Evolutionary conservation across 192 early-diverging fungal genomes (phyloP).

Genomic region (Linnemannia exigua): DNA sequence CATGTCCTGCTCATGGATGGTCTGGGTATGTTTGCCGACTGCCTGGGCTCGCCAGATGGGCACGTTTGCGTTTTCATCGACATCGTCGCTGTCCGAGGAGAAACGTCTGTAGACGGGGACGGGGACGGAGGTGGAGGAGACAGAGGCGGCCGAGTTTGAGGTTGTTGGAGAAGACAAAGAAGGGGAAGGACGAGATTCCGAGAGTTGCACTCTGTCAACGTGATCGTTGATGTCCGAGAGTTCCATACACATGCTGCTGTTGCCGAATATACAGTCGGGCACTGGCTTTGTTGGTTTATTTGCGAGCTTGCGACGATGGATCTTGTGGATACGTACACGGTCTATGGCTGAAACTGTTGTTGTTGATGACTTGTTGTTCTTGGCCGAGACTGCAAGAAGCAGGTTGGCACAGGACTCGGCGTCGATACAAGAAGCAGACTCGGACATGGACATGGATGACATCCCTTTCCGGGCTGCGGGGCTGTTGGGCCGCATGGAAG

Average conservation of each 20-base stretch:
- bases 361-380: not conserved
- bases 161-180: not conserved
- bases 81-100: not conserved
- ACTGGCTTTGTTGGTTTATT: not conserved
- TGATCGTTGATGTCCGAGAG: constrained; percentile 32
- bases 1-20: constrained; percentile 50
- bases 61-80: constrained; percentile 17
- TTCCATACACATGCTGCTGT: constrained; percentile 13
- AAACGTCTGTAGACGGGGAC: not conserved
- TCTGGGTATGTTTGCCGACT: constrained; percentile 50
- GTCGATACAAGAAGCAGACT: not conserved
- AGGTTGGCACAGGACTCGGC: constrained; percentile 4
- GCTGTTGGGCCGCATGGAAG: not conserved
- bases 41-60: constrained; percentile 55
- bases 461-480: not conserved
- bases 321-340: constrained; percentile 33
- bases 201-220: constrained; percentile 37
- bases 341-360: constrained; percentile 5
- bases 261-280: not conserved
- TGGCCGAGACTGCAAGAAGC: not conserved
- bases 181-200: not conserved
- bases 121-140: not conserved
- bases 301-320: constrained; percentile 34
- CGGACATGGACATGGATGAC: not conserved
- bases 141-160: not conserved